These are phyloP conservation scores for barley (Hordeum vulgare) DNA, from an alignment of 176 grass and related monocot species.

Conservation along the genomic window MorexV3_pseudomolecules_assembly NC_058521.1:259198308-259198807, in stretches of 20 bases:
- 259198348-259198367: no score
- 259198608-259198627: not conserved
- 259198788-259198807: not conserved
- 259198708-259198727: not conserved
- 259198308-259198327: no score
- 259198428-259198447: constrained; percentile 90
- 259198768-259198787: not conserved
- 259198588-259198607: constrained; percentile 22
- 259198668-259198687: not conserved
- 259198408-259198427: constrained; percentile 93
- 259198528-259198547: no score
- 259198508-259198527: not conserved
- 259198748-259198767: not conserved
- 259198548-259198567: no score
- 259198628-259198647: constrained; percentile 5
- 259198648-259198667: not conserved
- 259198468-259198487: constrained; percentile 12
- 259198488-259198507: not conserved
- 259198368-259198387: no score
- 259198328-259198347: no score
- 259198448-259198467: not conserved
- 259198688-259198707: constrained; percentile 10
- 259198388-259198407: constrained; percentile 95
- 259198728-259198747: not conserved
- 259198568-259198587: constrained; percentile 96